These are phyloP conservation scores for Pyrrhoderma lamaoense DNA, from an alignment of 1,284 basidiomycete species.

Conservation along the genomic window DNA sequence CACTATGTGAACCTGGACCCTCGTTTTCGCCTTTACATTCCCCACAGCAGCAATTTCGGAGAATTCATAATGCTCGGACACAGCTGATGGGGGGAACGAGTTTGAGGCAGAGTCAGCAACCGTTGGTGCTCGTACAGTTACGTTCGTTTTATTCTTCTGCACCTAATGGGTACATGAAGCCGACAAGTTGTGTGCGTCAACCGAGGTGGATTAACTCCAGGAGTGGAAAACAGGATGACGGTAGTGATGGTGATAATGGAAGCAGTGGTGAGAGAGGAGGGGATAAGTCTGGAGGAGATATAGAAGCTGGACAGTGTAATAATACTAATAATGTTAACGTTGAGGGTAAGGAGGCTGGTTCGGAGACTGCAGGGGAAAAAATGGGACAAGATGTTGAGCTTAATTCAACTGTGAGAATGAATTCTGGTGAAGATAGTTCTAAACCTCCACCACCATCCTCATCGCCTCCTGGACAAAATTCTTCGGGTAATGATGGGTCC, in stretches of 20 bases:
- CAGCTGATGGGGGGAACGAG: not conserved
- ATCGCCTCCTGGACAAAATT: constrained; percentile 25
- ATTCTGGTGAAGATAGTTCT: constrained; percentile 20
- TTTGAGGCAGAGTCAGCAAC: not conserved
- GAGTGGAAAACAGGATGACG: constrained; percentile 12
- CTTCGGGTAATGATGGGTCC: constrained; percentile 18
- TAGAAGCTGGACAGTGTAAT: not conserved
- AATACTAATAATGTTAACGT: not conserved
- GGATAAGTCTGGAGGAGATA: not conserved
- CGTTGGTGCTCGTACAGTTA: not conserved
- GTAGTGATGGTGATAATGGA: constrained; percentile 10
- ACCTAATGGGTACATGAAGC: constrained; percentile 15
- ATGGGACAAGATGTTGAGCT: not conserved
- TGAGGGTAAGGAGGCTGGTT: not conserved
- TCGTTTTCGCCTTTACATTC: too few species aligned
- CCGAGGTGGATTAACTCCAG: constrained; percentile 27
- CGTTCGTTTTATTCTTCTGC: constrained; percentile 17
- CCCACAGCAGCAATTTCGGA: too few species aligned
- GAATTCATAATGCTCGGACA: too few species aligned
- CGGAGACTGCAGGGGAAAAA: constrained; percentile 11
- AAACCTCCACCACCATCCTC: constrained; percentile 22
- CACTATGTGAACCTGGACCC: too few species aligned
- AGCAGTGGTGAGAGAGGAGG: constrained; percentile 11
- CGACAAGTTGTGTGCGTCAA: constrained; percentile 22
- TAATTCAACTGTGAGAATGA: constrained; percentile 16